Evolutionary conservation across 805 yeast genomes (phyloP).

Genomic region (Zygoascus tannicola): DNA sequence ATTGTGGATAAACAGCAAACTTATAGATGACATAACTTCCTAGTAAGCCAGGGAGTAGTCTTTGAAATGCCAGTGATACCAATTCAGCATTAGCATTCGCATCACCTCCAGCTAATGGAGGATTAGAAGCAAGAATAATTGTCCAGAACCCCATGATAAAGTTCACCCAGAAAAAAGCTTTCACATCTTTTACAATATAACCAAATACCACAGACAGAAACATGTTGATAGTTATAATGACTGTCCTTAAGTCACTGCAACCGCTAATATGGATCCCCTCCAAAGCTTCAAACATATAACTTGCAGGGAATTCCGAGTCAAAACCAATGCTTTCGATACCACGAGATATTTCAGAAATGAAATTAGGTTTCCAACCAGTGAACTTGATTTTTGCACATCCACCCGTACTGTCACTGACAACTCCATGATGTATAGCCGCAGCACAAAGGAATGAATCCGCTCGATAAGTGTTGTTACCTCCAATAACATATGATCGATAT

Average conservation of each 20-base stretch:
- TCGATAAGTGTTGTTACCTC: constrained; percentile 66
- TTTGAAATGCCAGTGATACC: constrained; percentile 59
- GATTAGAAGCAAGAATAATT: constrained; percentile 71
- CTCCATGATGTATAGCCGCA: constrained; percentile 81
- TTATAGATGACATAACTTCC: constrained; percentile 62
- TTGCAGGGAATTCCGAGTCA: constrained; percentile 64
- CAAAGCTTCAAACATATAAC: constrained; percentile 49
- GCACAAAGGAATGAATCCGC: constrained; percentile 88
- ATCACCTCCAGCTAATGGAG: constrained; percentile 37
- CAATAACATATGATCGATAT: constrained; percentile 64
- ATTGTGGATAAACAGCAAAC: constrained; percentile 17
- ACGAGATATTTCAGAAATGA: constrained; percentile 43
- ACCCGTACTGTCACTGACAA: constrained; percentile 62
- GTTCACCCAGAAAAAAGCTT: constrained; percentile 52
- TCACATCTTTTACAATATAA: constrained; percentile 41
- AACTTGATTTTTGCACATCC: constrained; percentile 65
- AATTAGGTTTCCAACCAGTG: constrained; percentile 42
- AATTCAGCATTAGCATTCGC: constrained; percentile 51
- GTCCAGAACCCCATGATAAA: constrained; percentile 76
- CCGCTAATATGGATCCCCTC: constrained; percentile 34
- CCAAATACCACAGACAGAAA: constrained; percentile 42
- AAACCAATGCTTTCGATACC: constrained; percentile 49
- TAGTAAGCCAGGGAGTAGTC: constrained; percentile 68
- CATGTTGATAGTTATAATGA: constrained; percentile 49
- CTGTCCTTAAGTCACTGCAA: constrained; percentile 61